Base-by-base conservation (phyloP, 306 rosid genomes). In the Sechiopsis laciniata region DNA sequence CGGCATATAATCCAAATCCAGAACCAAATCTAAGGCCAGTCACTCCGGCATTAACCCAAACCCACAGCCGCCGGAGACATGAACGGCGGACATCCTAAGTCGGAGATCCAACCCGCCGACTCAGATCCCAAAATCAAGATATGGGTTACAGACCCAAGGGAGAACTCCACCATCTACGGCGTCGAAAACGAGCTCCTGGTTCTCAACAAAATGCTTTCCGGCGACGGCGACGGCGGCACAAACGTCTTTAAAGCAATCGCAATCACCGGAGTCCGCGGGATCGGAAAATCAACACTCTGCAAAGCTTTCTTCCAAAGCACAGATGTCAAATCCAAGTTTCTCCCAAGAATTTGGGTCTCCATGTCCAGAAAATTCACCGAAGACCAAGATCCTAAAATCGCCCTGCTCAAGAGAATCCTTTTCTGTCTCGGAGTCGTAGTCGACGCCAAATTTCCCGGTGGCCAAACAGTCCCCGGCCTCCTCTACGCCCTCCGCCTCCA, bases 231-330 rank as follows among this genome's bases (percentile, higher is more conserved):
- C 40, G n/a, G 22, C 50, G 63, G 63, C 15, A 16, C 12, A 29
- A 40, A 56, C 14, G 24, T 56, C 13, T 81, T 81, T 74, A 77
- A 70, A 32, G 63, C 76, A 8, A 72, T 81, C 17, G 81, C 79
- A 17, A 61, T 81, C 55, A 60, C 62, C 10, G 81, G 81, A 35
- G 35, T 35, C 13, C 74, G 35, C 8, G 84, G 81, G 8, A 65
- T 74, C 6, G 79, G 84, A 2, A 81, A 81, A 55, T 66, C 81
- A 2, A 42, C 70, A n/a, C 32, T 81, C 15, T 77, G 76, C 74
- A 68, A 48, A 55, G 12, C 8, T 1, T 52, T 79, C 52, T 29
- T 79, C 52, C 51, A 53, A 45, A 12, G 2, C 3, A 13, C 52
- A n/a, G 35, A 72, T 7, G 21, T 46, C 7, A 54, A 62, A 50